Conservation (phyloP, 441 rosid species). For the Raphanus hybrid region DNA sequence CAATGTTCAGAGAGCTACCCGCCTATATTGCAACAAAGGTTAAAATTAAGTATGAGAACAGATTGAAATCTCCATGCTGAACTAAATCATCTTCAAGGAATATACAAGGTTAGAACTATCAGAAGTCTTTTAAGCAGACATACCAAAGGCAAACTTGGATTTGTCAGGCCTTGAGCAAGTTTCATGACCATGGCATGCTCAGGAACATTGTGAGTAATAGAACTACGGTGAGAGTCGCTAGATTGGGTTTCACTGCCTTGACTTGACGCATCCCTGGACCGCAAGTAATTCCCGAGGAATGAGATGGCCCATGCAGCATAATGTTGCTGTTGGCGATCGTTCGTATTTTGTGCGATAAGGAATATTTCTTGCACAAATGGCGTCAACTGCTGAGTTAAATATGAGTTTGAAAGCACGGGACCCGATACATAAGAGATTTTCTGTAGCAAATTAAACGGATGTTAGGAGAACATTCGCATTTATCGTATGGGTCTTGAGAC, state of each 20-base stretch:
- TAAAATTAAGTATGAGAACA: constrained; percentile 19
- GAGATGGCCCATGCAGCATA: constrained; percentile 93
- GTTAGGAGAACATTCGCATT: constrained; percentile 32
- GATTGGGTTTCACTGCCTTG: constrained; percentile 40
- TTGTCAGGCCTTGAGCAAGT: constrained; percentile 65
- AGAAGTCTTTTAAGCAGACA: constrained; percentile 35
- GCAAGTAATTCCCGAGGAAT: constrained; percentile 68
- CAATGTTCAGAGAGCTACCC: constrained; percentile 41
- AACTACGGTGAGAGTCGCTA: constrained; percentile 47
- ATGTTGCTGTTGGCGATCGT: constrained; percentile 71
- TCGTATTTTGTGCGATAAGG: constrained; percentile 79
- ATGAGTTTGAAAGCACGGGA: constrained; percentile 65
- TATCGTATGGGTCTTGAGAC: constrained; percentile 12
- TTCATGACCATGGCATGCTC: constrained; percentile 73
- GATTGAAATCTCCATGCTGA: too few species aligned
- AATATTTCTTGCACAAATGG: constrained; percentile 83
- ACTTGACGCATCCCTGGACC: constrained; percentile 58
- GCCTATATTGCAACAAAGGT: constrained; percentile 49
- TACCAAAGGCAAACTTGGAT: constrained; percentile 60
- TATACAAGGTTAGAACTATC: constrained; percentile 11
- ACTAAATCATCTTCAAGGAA: too few species aligned
- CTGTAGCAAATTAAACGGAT: constrained; percentile 54
- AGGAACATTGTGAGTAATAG: constrained; percentile 61
- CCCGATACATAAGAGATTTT: constrained; percentile 60
- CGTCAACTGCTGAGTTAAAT: constrained; percentile 60